A percentile compares a stretch with the other conserved stretches of the same genome.
These are phyloP conservation scores for Azolla pinnata DNA, from an alignment of 75 land plant species.

Conservation along the genomic window DNA sequence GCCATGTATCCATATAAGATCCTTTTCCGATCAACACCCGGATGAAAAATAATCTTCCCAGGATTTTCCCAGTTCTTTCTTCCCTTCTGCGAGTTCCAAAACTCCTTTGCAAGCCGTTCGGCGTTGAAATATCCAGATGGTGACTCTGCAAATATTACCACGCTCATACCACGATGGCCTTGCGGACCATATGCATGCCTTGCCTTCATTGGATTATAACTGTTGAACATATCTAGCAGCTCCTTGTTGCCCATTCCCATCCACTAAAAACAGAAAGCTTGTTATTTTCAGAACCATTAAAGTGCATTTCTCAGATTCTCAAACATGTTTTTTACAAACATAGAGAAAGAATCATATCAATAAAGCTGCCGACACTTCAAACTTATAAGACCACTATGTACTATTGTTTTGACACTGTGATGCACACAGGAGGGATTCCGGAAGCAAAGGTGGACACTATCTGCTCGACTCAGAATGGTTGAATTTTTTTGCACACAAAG, in stretches of 20 bases:
- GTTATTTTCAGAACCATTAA: too few relatives aligned
- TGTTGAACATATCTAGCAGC: conserved; percentile 61
- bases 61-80: conserved; percentile 58
- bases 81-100: conserved; percentile 35
- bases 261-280: too few relatives aligned
- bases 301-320: too few relatives aligned
- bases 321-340: too few relatives aligned
- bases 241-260: conserved; percentile 97
- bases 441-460: too few relatives aligned
- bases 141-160: conserved; percentile 63
- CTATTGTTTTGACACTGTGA: too few relatives aligned
- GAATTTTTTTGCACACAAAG: too few relatives aligned
- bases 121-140: conserved; percentile 75
- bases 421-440: too few relatives aligned
- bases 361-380: too few relatives aligned
- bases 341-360: too few relatives aligned
- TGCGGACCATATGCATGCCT: conserved; percentile 88
- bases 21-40: conserved; percentile 69
- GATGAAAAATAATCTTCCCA: conserved; percentile 28
- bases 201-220: conserved; percentile 62
- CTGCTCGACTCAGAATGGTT: too few relatives aligned
- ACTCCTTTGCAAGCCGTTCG: conserved; percentile 63
- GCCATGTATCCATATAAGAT: conserved; percentile 77
- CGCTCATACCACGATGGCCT: conserved; percentile 88
- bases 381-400: too few relatives aligned